These are phyloP conservation scores for Capsicum pubescens DNA, from an alignment of 257 asterid species.

Conservation along the genomic window DNA sequence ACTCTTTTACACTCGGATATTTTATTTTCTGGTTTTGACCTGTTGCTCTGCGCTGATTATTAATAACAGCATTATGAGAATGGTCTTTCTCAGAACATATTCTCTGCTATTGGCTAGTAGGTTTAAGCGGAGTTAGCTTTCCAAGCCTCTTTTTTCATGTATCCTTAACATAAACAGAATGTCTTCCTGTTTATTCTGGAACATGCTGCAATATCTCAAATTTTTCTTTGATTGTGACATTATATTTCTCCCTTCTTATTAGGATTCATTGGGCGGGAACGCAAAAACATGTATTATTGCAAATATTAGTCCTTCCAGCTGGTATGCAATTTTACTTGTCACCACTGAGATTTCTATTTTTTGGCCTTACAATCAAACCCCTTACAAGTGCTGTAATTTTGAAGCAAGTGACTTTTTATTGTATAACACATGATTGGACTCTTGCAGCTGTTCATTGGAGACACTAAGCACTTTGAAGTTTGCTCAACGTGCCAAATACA, in stretches of 20 bases:
- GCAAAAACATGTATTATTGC: conserved; percentile 96
- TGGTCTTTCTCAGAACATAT: neutral
- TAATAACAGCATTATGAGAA: neutral
- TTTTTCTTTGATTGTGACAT: neutral
- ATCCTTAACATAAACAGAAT: neutral
- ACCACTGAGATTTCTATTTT: neutral
- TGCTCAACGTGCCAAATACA: conserved; percentile 89
- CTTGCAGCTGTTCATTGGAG: conserved; percentile 78
- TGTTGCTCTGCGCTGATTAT: conserved; percentile 22
- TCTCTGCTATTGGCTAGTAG: neutral
- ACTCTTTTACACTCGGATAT: neutral
- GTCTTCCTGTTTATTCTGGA: neutral
- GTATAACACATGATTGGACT: conserved; percentile 28
- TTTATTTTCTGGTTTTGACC: conserved; percentile 16
- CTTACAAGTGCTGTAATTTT: neutral
- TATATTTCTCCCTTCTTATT: conserved; percentile 32
- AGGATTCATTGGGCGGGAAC: conserved; percentile 99
- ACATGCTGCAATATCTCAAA: neutral
- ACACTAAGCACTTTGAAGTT: conserved; percentile 88
- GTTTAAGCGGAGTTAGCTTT: conserved; percentile 2
- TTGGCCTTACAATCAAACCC: neutral
- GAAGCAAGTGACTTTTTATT: conserved; percentile 20
- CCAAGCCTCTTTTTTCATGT: neutral
- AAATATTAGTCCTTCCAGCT: conserved; percentile 84
- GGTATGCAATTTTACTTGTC: conserved; percentile 39